Base-by-base conservation (phyloP, 2,329 filamentous ascomycete genomes). In the Fusarium sp. region DNA sequence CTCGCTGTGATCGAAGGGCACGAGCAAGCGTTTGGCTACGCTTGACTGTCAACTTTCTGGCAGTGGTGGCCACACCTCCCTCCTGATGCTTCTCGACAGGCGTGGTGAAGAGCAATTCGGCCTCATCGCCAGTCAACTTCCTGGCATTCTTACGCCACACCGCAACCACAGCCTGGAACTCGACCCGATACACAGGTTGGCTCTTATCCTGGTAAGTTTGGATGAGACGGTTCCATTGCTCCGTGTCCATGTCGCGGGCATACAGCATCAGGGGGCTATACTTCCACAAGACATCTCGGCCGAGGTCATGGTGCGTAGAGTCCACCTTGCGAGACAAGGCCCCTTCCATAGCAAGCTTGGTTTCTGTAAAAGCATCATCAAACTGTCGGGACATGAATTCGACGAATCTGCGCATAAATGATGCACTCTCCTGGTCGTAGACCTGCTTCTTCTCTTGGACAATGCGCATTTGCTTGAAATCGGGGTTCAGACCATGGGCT, bases 391-490 rank as follows among this genome's bases (percentile, higher is more conserved):
- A 90, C 89, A 98, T 93, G 80, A 95, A 96, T 62, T 94, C 92
- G 72, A 93, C 91, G 16, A 98, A 86, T 56, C 95, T 90, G 70
- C 92, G 90, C 78, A 98, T 89, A 80, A 98, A 98, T 62, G 89
- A 84, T 24, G 88, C 85, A 75, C 92, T 94, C 80, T 97, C 94
- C 16, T 91, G 87, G 66, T 92, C 87, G 79, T 98, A 99, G 80
- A 94, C 92, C 72, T 97, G 93, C 82, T 95, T 96, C 88, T 98
- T 98, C 82, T 98, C 95, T 76, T 95, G 94, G 29, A 99, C 90
- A 45, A 97, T 95, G 64, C 94, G 92, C 96, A 99, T 98, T 76
- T 94, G 93, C 37, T 94, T 94, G 71, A 93, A 94, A 78, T 94
- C 93, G 61, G 89, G 92, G 76, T 93, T 91, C 40, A 93, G 89